Evolutionary conservation across 2,329 filamentous ascomycete genomes (phyloP).

Genomic region (Tolypocladium ophioglossoides): DNA sequence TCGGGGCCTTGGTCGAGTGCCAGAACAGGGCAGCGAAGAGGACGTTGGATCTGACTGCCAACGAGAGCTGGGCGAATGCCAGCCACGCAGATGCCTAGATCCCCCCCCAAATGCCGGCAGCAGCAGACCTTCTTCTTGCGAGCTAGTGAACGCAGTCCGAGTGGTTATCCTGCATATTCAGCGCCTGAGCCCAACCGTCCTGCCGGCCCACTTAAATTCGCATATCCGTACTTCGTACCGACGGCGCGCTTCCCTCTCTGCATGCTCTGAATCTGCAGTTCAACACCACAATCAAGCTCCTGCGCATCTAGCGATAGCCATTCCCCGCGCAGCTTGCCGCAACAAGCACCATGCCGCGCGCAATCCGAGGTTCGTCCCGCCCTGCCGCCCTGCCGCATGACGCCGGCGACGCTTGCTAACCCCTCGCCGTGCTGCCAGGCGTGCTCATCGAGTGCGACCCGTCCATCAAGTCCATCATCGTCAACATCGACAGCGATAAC

Average conservation of each 20-base stretch:
- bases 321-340: not conserved
- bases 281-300: not conserved
- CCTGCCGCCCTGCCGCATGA: not conserved
- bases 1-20: not conserved
- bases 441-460: slow-evolving; percentile 74
- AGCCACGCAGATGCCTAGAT: too few species aligned
- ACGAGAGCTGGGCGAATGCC: too few species aligned
- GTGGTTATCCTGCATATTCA: too few species aligned
- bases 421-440: slow-evolving; percentile 28
- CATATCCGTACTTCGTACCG: too few species aligned
- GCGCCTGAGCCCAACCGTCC: not conserved
- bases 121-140: not conserved
- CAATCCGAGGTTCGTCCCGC: slow-evolving; percentile 38
- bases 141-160: too few species aligned
- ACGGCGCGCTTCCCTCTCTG: not conserved
- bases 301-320: not conserved
- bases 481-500: slow-evolving; percentile 60
- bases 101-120: not conserved
- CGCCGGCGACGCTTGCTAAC: slow-evolving; percentile 2
- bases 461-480: slow-evolving; percentile 79
- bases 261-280: not conserved
- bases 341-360: slow-evolving; percentile 38
- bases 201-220: not conserved
- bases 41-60: too few species aligned
- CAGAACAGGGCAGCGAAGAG: not conserved